Conservation (phyloP, 495 filamentous ascomycete species). For the Podospora anserina region DNA sequence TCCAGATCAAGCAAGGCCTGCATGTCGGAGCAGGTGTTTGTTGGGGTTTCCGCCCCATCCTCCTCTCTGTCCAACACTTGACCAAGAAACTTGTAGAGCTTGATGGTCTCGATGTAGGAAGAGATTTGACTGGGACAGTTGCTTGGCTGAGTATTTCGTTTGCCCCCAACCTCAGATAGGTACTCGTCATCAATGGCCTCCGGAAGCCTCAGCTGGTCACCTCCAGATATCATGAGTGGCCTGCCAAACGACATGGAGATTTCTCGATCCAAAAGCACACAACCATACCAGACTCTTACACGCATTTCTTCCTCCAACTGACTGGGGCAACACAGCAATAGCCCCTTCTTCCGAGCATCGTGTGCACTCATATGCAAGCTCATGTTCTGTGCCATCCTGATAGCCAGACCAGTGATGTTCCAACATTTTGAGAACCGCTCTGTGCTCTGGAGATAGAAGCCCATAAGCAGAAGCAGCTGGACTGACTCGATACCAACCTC, state of each 20-base stretch:
- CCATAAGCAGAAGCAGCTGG: constrained; percentile 12
- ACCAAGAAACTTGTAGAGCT: constrained; percentile 10
- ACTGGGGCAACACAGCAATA: neutral
- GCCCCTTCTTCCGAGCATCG: neutral
- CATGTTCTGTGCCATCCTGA: constrained; percentile 15
- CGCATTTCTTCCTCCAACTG: constrained; percentile 11
- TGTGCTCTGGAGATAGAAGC: constrained; percentile 11
- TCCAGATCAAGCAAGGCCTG: constrained; percentile 11
- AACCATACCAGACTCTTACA: constrained; percentile 10
- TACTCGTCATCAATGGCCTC: constrained; percentile 13
- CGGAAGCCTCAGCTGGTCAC: constrained; percentile 6
- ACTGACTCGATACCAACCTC: constrained; percentile 11
- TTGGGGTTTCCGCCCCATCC: neutral
- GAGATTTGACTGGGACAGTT: constrained; percentile 1
- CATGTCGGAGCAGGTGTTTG: neutral
- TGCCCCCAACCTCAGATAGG: neutral
- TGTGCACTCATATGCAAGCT: constrained; percentile 7
- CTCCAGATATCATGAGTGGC: constrained; percentile 7
- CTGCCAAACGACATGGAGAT: constrained; percentile 13
- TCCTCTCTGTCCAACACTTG: constrained; percentile 11
- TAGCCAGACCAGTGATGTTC: constrained; percentile 12
- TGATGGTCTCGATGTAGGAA: constrained; percentile 10
- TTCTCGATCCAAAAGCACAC: constrained; percentile 8
- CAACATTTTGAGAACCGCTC: constrained; percentile 11
- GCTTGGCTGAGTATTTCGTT: neutral